Evolutionary conservation across 768 basidiomycete genomes (phyloP).

Genomic region (Psilocybe cubensis): DNA sequence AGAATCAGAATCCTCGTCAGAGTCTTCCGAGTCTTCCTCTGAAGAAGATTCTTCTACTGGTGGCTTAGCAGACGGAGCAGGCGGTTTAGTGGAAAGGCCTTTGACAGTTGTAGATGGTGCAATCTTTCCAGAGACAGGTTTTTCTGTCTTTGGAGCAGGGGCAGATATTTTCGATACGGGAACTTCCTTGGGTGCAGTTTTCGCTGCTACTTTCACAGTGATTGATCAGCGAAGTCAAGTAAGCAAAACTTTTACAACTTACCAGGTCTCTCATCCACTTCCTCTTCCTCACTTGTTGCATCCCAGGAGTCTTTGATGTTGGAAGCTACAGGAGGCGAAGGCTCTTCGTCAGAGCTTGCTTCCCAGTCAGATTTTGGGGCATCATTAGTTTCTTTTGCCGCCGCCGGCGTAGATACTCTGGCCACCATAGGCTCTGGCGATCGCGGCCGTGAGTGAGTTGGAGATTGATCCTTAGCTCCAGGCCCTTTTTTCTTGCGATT

Average conservation of each 20-base stretch:
- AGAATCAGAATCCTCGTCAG: conserved; percentile 47
- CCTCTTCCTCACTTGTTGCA: conserved; percentile 51
- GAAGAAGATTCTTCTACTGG: too few species aligned
- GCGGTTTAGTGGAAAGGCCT: conserved; percentile 9
- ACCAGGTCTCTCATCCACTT: conserved; percentile 16
- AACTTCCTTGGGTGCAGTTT: neutral
- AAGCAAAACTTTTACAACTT: neutral
- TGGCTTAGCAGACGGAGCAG: neutral
- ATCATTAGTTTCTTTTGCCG: conserved; percentile 22
- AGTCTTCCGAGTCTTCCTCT: conserved; percentile 46
- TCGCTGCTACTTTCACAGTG: neutral
- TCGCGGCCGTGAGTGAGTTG: conserved; percentile 57
- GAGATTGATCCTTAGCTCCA: conserved; percentile 53
- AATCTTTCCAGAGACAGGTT: conserved; percentile 6
- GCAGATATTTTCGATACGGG: neutral
- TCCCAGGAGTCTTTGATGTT: conserved; percentile 53
- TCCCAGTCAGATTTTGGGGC: conserved; percentile 65
- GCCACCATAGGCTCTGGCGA: conserved; percentile 45
- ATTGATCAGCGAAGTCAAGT: neutral
- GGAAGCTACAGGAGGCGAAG: conserved; percentile 21
- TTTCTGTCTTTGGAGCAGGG: conserved; percentile 4
- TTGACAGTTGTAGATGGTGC: conserved; percentile 17
- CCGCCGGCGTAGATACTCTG: conserved; percentile 27
- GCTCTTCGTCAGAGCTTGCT: conserved; percentile 57
- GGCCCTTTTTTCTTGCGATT: conserved; percentile 81